These are phyloP conservation scores for Carex cristatella DNA, from an alignment of 176 grass and related monocot genomes.

Conservation along the genomic window DNA sequence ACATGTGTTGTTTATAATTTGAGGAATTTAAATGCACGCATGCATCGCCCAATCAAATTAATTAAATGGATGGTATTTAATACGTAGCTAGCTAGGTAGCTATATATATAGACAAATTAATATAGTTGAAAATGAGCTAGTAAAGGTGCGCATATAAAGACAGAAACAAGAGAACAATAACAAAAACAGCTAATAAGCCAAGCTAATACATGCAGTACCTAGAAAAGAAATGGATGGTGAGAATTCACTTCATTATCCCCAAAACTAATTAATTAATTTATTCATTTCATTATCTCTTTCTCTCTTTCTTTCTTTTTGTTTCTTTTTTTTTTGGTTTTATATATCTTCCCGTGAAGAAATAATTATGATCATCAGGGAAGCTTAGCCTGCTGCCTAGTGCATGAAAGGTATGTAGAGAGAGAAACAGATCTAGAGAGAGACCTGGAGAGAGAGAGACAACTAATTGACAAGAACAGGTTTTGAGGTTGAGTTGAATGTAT, in stretches of 20 bases:
- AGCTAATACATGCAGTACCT: no score
- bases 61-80: no score
- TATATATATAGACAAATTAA: no score
- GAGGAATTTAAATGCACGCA: neutral
- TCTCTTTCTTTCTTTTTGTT: neutral
- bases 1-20: no score
- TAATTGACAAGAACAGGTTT: neutral
- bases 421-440: neutral
- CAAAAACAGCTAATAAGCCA: neutral
- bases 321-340: neutral
- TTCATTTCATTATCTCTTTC: neutral
- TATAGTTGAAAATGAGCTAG: neutral
- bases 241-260: conserved; percentile 4
- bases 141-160: neutral
- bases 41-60: neutral
- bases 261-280: neutral
- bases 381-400: no score
- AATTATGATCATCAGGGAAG: no score
- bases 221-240: neutral
- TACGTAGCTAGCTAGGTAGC: no score
- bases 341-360: neutral
- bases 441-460: neutral
- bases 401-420: neutral
- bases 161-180: neutral
- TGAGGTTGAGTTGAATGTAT: neutral